These are phyloP conservation scores for Neoscytalidium dimidiatum DNA, from an alignment of 2,329 filamentous ascomycete species.

Conservation along the genomic window DNA sequence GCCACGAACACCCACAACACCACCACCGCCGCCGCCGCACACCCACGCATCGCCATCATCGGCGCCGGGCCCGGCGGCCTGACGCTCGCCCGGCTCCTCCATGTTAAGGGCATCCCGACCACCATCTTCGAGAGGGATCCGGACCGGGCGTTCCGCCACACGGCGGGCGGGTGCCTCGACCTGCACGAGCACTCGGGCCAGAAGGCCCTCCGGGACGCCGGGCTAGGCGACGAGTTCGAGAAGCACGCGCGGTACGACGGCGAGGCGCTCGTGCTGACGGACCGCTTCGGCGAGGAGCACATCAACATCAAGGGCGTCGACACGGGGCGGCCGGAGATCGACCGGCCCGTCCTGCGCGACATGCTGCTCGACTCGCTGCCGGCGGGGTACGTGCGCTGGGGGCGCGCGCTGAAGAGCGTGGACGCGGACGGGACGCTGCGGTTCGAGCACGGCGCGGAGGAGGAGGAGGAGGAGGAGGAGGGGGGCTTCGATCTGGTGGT, in stretches of 20 bases:
- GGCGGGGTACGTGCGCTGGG: slow-evolving; percentile 50
- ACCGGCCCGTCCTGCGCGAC: slow-evolving; percentile 48
- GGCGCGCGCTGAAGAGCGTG: slow-evolving; percentile 21
- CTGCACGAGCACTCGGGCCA: slow-evolving; percentile 56
- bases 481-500: slow-evolving; percentile 49
- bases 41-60: slow-evolving; percentile 43
- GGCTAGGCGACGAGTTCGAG: slow-evolving; percentile 53
- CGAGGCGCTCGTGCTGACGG: slow-evolving; percentile 52
- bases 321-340: slow-evolving; percentile 54
- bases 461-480: no score
- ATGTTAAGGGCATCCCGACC: slow-evolving; percentile 47
- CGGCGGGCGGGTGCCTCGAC: slow-evolving; percentile 58
- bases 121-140: slow-evolving; percentile 51
- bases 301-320: slow-evolving; percentile 26
- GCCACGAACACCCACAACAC: slow-evolving; percentile 28
- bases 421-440: slow-evolving; percentile 6
- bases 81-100: slow-evolving; percentile 55
- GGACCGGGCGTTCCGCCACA: slow-evolving; percentile 44
- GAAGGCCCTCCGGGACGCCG: slow-evolving; percentile 53
- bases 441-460: slow-evolving; percentile 26
- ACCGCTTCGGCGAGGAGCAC: slow-evolving; percentile 35
- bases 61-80: slow-evolving; percentile 48
- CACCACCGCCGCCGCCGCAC: no score
- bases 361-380: slow-evolving; percentile 52
- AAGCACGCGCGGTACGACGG: slow-evolving; percentile 55